Conservation (phyloP, 257 asterid genomes). For the Jacaranda mimosifolia region DNA sequence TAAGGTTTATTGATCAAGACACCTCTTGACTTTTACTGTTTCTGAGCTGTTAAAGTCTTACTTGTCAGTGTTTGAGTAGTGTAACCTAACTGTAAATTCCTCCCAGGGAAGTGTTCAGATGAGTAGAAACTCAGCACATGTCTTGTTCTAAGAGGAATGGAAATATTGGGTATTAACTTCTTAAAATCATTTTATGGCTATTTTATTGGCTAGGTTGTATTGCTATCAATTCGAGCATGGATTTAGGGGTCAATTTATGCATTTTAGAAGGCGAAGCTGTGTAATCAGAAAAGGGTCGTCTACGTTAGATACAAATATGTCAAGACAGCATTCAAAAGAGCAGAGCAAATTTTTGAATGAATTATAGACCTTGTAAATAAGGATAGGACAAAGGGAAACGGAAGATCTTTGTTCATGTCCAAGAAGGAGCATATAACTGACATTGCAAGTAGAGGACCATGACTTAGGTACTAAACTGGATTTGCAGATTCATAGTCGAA, state of each 20-base stretch:
- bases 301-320: neutral
- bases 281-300: neutral
- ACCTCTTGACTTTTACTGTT: slow-evolving; percentile 4
- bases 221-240: neutral
- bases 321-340: neutral
- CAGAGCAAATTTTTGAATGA: neutral
- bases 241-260: neutral
- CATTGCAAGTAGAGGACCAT: too few species aligned
- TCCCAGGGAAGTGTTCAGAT: neutral
- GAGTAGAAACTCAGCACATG: neutral
- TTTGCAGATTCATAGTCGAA: too few species aligned
- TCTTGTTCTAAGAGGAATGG: neutral
- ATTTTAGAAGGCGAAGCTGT: neutral
- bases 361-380: neutral
- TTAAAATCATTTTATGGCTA: neutral
- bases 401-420: neutral
- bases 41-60: neutral
- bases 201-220: neutral
- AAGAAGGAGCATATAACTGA: too few species aligned
- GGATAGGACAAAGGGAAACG: neutral
- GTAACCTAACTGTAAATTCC: neutral
- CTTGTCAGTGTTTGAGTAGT: slow-evolving; percentile 1
- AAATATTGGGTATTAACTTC: neutral
- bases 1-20: slow-evolving; percentile 47
- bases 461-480: too few species aligned